These are phyloP conservation scores for Hericium coralloides DNA, from an alignment of 768 basidiomycete genomes.

Conservation along the genomic window DNA sequence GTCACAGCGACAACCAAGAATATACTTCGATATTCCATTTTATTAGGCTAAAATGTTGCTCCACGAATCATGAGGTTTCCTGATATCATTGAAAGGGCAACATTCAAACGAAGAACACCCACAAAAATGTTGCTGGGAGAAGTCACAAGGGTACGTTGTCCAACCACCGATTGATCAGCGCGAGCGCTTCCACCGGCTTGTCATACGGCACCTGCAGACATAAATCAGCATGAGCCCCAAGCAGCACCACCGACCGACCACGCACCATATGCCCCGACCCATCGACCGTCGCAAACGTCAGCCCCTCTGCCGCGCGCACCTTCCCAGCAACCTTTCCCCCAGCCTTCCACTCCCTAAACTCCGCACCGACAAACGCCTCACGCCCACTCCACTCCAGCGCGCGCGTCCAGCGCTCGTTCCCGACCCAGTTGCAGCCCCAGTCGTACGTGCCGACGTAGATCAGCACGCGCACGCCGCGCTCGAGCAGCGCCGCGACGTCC, in stretches of 20 bases:
- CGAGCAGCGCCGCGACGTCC: constrained; percentile 47
- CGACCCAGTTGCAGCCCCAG: constrained; percentile 54
- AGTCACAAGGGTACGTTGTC: too few relatives aligned
- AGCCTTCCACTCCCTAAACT: constrained; percentile 46
- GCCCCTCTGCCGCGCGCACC: constrained; percentile 40
- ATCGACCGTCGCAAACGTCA: constrained; percentile 55
- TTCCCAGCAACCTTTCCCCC: constrained; percentile 43
- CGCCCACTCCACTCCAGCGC: constrained; percentile 52
- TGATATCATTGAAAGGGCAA: too few relatives aligned
- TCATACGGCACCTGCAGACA: constrained; percentile 49
- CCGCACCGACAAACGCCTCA: constrained; percentile 33
- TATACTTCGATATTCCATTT: too few relatives aligned
- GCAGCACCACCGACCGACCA: not conserved
- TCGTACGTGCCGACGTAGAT: constrained; percentile 50
- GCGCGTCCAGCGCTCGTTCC: constrained; percentile 54
- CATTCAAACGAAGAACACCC: too few relatives aligned
- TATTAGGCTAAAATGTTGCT: not conserved
- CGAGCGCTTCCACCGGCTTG: constrained; percentile 46
- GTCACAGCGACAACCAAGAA: too few relatives aligned
- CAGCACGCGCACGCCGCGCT: constrained; percentile 41
- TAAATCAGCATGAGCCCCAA: not conserved
- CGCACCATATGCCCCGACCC: constrained; percentile 68
- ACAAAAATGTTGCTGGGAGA: not conserved
- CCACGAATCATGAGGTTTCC: not conserved
- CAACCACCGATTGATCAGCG: constrained; percentile 42